phyloP scores from a whole-genome alignment of 2,329 filamentous ascomycete species.

The Leptoxyphium fumago region DNA sequence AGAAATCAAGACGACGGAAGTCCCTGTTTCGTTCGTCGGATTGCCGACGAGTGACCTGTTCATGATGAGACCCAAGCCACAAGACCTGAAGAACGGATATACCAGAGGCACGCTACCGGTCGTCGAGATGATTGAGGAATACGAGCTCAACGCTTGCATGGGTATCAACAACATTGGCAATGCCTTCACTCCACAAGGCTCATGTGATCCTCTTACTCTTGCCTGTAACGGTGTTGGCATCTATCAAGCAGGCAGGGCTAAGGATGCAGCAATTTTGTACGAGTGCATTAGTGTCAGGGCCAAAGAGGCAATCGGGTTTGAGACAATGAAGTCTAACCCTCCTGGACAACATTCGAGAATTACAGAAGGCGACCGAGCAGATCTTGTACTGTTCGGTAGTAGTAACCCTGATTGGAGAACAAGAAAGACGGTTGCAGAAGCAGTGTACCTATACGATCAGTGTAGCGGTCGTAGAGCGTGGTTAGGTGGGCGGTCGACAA shows the following conservation, averaged over 20 bases:
- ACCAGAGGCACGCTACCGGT: conserved; percentile 48
- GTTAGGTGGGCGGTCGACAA: conserved; percentile 2
- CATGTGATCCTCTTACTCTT: conserved; percentile 48
- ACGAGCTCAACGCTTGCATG: conserved; percentile 44
- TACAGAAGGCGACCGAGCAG: conserved; percentile 23
- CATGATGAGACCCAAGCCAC: conserved; percentile 44
- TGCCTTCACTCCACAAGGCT: conserved; percentile 57
- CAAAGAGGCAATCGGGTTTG: conserved; percentile 18
- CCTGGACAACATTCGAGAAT: conserved; percentile 5
- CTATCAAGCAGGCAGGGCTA: conserved; percentile 50
- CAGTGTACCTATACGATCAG: conserved; percentile 30
- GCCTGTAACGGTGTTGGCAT: conserved; percentile 50
- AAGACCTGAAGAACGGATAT: conserved; percentile 7
- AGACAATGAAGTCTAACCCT: conserved; percentile 28
- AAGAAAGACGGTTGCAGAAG: conserved; percentile 26
- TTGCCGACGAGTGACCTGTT: conserved; percentile 57
- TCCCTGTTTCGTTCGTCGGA: conserved; percentile 53
- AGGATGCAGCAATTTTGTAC: conserved; percentile 44
- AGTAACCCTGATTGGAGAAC: conserved; percentile 24
- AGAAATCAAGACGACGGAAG: conserved; percentile 27
- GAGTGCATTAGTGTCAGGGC: conserved; percentile 26
- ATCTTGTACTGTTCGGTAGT: conserved; percentile 29
- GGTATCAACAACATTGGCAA: conserved; percentile 62
- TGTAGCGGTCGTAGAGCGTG: conserved; percentile 10
- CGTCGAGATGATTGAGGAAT: conserved; percentile 43